Evolutionary conservation across 768 basidiomycete species (phyloP).

Genomic region (Suillus hirtellus): DNA sequence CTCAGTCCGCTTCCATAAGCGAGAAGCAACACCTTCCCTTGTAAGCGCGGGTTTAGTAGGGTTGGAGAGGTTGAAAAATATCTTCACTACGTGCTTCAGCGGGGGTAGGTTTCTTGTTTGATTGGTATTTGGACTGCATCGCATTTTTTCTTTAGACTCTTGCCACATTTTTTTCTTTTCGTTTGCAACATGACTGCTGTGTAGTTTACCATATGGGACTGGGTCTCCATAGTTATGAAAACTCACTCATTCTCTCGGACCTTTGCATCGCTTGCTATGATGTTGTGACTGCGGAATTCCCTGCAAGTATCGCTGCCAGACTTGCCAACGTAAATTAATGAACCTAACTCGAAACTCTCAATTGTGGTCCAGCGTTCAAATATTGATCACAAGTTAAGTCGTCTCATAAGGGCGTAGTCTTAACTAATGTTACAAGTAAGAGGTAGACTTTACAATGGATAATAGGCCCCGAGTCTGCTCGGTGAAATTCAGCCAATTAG

Average conservation of each 20-base stretch:
- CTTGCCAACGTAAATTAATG: not conserved
- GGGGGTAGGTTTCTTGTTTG: not conserved
- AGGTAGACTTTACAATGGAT: no score
- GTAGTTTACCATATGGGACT: slow-evolving; percentile 12
- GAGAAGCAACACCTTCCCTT: slow-evolving; percentile 31
- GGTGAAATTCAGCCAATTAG: not conserved
- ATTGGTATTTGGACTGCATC: not conserved
- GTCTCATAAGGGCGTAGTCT: not conserved
- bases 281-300: not conserved
- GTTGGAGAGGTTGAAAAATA: slow-evolving; percentile 8
- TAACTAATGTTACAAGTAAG: no score
- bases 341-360: not conserved
- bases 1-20: slow-evolving; percentile 26
- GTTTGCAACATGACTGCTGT: not conserved
- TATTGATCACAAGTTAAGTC: not conserved
- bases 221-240: slow-evolving; percentile 1
- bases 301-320: not conserved
- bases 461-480: no score
- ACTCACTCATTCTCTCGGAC: not conserved
- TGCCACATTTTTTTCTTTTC: slow-evolving; percentile 3
- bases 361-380: not conserved
- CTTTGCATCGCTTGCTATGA: not conserved
- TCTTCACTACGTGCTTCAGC: not conserved
- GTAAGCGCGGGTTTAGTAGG: slow-evolving; percentile 13
- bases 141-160: slow-evolving; percentile 12